Evolutionary conservation across 2,329 filamentous ascomycete species (phyloP), one percentile per base, ranked within the genome.

Genomic region (Thelonectria olida): DNA sequence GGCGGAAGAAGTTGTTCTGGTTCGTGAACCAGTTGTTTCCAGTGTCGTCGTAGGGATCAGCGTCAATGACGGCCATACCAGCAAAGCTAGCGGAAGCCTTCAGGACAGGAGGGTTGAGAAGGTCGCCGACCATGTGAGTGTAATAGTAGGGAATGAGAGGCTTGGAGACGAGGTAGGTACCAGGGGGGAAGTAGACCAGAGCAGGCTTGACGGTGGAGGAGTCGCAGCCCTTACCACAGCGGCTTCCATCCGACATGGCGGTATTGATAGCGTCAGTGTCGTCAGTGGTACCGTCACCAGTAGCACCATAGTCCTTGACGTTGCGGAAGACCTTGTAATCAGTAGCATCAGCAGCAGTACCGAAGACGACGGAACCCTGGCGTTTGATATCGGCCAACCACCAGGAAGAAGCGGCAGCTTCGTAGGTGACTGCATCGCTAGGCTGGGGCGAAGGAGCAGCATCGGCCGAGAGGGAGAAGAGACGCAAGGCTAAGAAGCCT

Each of bases 141-240:
- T 97, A 97, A 84, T 98, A 98, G 78, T 90, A 90, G 75, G 93
- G 90, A 52, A 93, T 79, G 67, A 98, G 87, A 20, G 95, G 92
- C 72, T 83, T 85, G 74, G 88, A 92, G 69, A 98, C 89, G 17
- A 91, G 73, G 74, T 97, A 98, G 58, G 89, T 96, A 67, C 95
- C 94, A 10, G 92, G 83, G 38, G 93, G 94, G 82, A 98, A 97
- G 82, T 97, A 98, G 54, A 98, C 88, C 13, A 98, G 81, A 23
- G 92, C 95, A 0, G 95, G 95, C 1, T 88, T 88, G n/a, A 86
- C 86, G 3, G 95, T 98, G 28, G 86, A 88, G 2, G 93, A 97
- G 74, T 96, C 91, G 74, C 95, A 98, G 64, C 88, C 87, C 65
- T 86, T 75, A 38, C 92, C 93, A 74, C 95, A 98, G 42, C 95